These are phyloP conservation scores for Albatrellus ellisii DNA, from an alignment of 768 basidiomycete species.

Conservation along the genomic window DNA sequence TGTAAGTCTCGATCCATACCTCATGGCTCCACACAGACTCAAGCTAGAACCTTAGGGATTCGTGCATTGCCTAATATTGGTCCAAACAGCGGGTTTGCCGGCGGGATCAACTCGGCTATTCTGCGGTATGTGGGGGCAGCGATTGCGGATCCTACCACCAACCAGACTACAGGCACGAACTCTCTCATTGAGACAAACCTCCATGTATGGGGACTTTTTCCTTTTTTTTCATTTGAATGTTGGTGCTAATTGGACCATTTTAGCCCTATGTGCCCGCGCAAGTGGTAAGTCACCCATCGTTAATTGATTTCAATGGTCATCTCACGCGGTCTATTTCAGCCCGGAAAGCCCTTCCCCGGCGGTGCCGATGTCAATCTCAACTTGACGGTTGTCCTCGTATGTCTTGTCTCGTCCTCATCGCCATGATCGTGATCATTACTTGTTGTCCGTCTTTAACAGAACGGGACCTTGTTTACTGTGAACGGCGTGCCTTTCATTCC, in stretches of 20 bases:
- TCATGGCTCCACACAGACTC: background rate
- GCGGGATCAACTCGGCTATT: conserved; percentile 23
- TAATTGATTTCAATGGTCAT: background rate
- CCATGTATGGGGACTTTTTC: background rate
- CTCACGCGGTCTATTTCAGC: background rate
- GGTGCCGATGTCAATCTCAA: conserved; percentile 6
- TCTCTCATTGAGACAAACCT: background rate
- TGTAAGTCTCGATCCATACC: conserved; percentile 14
- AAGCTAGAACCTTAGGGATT: background rate
- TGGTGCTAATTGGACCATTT: background rate
- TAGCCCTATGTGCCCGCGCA: background rate
- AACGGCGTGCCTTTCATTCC: conserved; percentile 14
- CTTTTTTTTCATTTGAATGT: background rate
- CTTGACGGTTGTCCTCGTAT: background rate
- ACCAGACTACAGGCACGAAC: background rate
- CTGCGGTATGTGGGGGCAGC: conserved; percentile 27
- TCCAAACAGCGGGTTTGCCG: background rate
- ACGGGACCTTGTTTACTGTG: conserved; percentile 1
- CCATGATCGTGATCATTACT: background rate
- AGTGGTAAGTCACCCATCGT: background rate
- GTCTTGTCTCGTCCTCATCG: background rate
- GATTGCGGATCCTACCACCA: conserved; percentile 22
- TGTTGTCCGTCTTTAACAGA: background rate
- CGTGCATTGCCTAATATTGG: background rate
- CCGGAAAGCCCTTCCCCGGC: conserved; percentile 1